Percentiles rank a stretch among this genome's conserved stretches.
These are phyloP conservation scores for Entamoeba moshkovskii DNA, from an alignment of 208 protist genomes.

Conservation along the genomic window DNA sequence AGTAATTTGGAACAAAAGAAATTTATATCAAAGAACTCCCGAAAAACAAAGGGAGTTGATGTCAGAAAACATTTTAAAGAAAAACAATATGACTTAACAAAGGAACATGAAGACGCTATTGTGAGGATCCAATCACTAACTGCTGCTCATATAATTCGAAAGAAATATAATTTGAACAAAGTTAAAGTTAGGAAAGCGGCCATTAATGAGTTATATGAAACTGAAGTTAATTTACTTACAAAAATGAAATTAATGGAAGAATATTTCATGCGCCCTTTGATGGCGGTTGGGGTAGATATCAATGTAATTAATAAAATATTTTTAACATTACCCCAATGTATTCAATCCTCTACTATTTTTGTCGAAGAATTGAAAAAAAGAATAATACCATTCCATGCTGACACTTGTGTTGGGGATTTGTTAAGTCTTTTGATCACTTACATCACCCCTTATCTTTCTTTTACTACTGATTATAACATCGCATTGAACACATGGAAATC, in stretches of 20 bases:
- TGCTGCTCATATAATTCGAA: background rate
- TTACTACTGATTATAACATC: constrained; percentile 1
- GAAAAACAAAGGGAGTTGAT: too few species aligned
- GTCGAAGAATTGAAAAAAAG: background rate
- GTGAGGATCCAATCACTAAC: background rate
- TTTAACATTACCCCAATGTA: background rate
- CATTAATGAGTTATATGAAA: background rate
- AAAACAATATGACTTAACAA: background rate
- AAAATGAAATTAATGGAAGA: background rate
- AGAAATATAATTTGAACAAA: background rate
- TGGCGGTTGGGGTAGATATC: background rate
- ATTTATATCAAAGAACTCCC: too few species aligned
- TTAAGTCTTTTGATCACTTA: background rate
- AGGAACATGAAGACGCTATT: background rate
- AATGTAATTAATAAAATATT: background rate
- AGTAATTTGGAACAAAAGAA: too few species aligned
- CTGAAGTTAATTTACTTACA: background rate
- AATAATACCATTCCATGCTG: background rate
- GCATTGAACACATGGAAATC: background rate
- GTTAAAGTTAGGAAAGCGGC: background rate
- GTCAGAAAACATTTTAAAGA: too few species aligned
- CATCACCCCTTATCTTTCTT: background rate
- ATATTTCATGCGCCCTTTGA: background rate
- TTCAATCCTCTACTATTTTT: background rate
- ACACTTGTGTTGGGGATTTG: background rate